Evolutionary conservation across 2,329 filamentous ascomycete species (phyloP), one percentile per base, ranked within the genome.

Genomic region (Neoascochyta sp.): DNA sequence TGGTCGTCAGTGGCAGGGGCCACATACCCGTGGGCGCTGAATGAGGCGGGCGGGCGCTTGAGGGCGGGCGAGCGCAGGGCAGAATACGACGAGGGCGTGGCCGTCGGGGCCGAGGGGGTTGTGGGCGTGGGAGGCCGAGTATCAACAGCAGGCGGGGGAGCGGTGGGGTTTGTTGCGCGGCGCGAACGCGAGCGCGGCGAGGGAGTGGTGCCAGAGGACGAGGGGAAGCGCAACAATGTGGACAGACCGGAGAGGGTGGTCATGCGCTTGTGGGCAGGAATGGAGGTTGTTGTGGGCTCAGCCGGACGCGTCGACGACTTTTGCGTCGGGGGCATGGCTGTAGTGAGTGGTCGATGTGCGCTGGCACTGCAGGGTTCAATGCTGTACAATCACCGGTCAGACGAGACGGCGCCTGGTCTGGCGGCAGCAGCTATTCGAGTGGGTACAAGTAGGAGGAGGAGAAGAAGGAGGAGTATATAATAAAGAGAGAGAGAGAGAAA

Each of bases 21-120:
- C 30, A 33, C 22, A 33, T 38, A 38, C 34, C 34, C 68, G 63
- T 69, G 62, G 30, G 64, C 67, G 43, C 65, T 69, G 41, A 64
- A 64, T 27, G 69, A 71, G 14, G 68, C 68, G 22, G 69, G 70
- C 16, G 68, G 62, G 42, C 64, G 54, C 55, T 60, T 60, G 19
- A 41, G 34, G 22, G 41, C 43, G 12, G 58, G 52, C 28, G 53
- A 59, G 43, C 55, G 54, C 20, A 49, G 22, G 21, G 60, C 56
- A 24, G 44, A 62, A 45, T 59, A 61, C 17, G 57, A 56, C 5
- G 50, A 38, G 21, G 39, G 36, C 22, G 45, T 41, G 34, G 35
- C 47, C 4, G 45, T 49, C 5, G 44, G 43, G 33, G 46, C 37
- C 22, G 35, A 34, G 11, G 49, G 43, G 7, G 45, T 39, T 24